These are phyloP conservation scores for Mucor piriformis DNA, from an alignment of 371 early-diverging fungal genomes.

Conservation along the genomic window DNA sequence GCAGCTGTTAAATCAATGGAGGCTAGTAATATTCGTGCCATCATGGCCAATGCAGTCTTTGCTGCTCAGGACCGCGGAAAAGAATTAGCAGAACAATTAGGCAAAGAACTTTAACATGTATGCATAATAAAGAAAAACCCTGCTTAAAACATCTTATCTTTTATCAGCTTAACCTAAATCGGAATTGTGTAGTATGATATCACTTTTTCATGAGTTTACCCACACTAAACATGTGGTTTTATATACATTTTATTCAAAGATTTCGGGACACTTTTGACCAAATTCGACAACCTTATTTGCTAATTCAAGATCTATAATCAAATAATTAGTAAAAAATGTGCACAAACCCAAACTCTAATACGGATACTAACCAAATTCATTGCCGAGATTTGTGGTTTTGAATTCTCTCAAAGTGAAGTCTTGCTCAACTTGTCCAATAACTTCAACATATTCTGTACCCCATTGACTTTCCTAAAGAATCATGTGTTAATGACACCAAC, in stretches of 20 bases:
- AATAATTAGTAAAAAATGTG: not conserved
- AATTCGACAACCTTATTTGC: conserved; percentile 51
- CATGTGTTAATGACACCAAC: not conserved
- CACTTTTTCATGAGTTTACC: not conserved
- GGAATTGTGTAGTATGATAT: not conserved
- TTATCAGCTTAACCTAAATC: not conserved
- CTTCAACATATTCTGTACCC: conserved; percentile 46
- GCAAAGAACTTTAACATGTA: conserved; percentile 38
- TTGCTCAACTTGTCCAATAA: conserved; percentile 47
- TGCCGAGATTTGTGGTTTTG: conserved; percentile 43
- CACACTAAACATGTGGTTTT: not conserved
- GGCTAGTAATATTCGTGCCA: conserved; percentile 57
- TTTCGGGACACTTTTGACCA: conserved; percentile 42
- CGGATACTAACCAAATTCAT: conserved; percentile 33
- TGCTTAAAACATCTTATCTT: not conserved
- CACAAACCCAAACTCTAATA: not conserved
- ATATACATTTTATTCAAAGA: conserved; percentile 36
- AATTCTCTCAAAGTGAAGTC: conserved; percentile 48
- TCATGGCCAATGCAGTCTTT: conserved; percentile 63
- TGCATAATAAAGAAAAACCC: not conserved
- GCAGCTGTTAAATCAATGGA: conserved; percentile 85
- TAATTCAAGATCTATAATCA: conserved; percentile 37
- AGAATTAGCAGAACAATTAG: conserved; percentile 73
- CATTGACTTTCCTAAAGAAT: conserved; percentile 42
- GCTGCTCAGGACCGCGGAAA: conserved; percentile 73